Evolutionary conservation across 306 rosid species (phyloP), one percentile per base, ranked within the genome.

Genomic region (Sicyos baderoa): DNA sequence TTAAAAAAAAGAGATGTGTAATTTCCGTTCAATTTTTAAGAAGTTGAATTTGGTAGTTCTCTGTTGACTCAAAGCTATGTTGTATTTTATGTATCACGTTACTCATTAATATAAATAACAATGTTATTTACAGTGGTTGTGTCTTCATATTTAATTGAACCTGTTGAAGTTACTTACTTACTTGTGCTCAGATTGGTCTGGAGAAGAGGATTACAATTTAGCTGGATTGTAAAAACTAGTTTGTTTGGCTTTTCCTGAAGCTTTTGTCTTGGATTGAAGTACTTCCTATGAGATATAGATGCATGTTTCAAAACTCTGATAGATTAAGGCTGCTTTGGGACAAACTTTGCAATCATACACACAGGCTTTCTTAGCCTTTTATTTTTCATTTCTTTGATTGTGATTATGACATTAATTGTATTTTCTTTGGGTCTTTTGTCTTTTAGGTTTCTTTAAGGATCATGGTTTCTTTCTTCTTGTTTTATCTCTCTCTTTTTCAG

Each of bases 141-240:
- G 23, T 67, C 72, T 21, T 65, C 19, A 22, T 42, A 12, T 65
- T 14, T 65, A 67, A 67, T 67, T 16, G 37, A 67, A 23, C 56
- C 13, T 15, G 0, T 67, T 67, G 72, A 67, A 67, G 15, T 9
- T 15, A 67, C 9, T 47, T n/a, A 66, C 14, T 8, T 14, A 66
- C 4, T 49, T 49, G 23, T 67, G 56, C 3, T 67, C 29, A 49
- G 15, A 9, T 63, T 67, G 45, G 50, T 8, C 17, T 67, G 72
- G 72, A 48, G 16, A 23, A n/a, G 57, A 25, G 42, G 57, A 49
- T 9, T 32, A 15, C 23, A 35, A 61, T 29, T 61, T 58, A 27
- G 45, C 42, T 61, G 67, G 67, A 17, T 35, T 61, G 65, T 59
- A 44, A 59, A n/a, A 58, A 58, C 35, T 45, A 40, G 42, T 48